Evolutionary conservation across 176 grass and related monocot species (phyloP), one percentile per base, ranked within the genome.

Genomic region (Ananas comosus): DNA sequence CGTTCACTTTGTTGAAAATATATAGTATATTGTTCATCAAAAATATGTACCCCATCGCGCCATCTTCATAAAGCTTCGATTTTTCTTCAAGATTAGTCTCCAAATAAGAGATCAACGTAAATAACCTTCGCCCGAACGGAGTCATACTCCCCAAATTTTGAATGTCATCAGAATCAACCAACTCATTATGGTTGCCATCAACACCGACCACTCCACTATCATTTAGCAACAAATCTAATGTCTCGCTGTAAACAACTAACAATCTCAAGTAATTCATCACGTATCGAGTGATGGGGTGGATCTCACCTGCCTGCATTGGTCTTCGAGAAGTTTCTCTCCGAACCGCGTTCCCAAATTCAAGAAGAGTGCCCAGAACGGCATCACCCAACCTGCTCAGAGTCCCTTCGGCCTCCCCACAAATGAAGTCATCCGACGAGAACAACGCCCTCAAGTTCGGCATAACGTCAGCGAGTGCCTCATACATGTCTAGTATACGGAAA

Each of bases 1-100:
- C 89, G 65, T 92, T 97, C 53, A 86, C 80, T 73, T 92, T 92
- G 50, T 90, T 82, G 12, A 90, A 77, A 47, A 97, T 97, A 64
- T 97, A 92, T 13, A 88, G 78, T 73, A 88, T 86, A 65, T 97
- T 97, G 65, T 92, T 97, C 94, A 97, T 97, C 63, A 91, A 81
- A 86, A 97, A 97, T 87, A 97, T 85, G 78, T 86, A 92, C 71
- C 77, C 75, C 66, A 97, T 72, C 3, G 89, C 94, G 12, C 74
- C 77, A 63, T 97, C 94, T 80, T 92, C 89, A 21, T 97, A 97
- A 21, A 90, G 84, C 50, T 85, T 92, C 49, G 89, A 92, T 78
- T 92, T 97, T 68, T 90, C 94, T 64, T 90, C 86, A 64, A 97
- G 72, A 80, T 97, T 97, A n/a, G 70, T 78, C 72, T 97, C 94